Evolutionary conservation across 2,329 filamentous ascomycete species (phyloP), one percentile per base, ranked within the genome.

Genomic region (Xylogone sp.): DNA sequence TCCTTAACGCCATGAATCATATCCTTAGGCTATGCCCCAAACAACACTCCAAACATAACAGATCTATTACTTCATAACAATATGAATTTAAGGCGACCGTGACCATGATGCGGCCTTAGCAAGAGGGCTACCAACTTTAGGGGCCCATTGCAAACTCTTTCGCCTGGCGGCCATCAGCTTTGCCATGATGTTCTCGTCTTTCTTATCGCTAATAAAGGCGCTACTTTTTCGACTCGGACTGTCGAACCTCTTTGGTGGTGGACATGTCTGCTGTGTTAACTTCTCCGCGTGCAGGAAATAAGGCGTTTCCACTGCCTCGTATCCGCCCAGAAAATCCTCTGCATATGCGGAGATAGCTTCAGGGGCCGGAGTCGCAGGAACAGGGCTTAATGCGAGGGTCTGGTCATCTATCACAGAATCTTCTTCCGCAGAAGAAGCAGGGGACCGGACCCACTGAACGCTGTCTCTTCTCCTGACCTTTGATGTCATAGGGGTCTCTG

Each of bases 131-230:
- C 80, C 84, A 52, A 90, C 72, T 69, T 87, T 87, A 24, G 88
- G 88, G 27, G 86, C 86, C 72, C 85, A 90, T 63, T 89, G 86
- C 67, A 90, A 66, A 63, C 86, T 93, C 79, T 89, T 90, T 54
- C 88, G 77, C 54, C 87, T 76, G 1, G 87, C 87, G 10, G 85
- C 83, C 76, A 88, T 82, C 54, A 92, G 71, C 45, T 65, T 57
- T 60, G 62, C 60, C 66, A 68, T 66, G 19, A 68, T 60, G 51
- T 72, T 73, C 60, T 73, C 64, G 60, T 84, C 78, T 68, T 80
- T 80, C 47, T 78, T 72, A 46, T 67, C 69, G 51, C 67, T 69
- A 50, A 83, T 63, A 3, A 80, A 65, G 1, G 73, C 73, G 4
- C 68, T 63, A 12, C 74, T 52, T 7, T 53, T 52, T 2, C 39